Conservation (phyloP, 2,329 filamentous ascomycete genomes). For the Bipolaris cookei region DNA sequence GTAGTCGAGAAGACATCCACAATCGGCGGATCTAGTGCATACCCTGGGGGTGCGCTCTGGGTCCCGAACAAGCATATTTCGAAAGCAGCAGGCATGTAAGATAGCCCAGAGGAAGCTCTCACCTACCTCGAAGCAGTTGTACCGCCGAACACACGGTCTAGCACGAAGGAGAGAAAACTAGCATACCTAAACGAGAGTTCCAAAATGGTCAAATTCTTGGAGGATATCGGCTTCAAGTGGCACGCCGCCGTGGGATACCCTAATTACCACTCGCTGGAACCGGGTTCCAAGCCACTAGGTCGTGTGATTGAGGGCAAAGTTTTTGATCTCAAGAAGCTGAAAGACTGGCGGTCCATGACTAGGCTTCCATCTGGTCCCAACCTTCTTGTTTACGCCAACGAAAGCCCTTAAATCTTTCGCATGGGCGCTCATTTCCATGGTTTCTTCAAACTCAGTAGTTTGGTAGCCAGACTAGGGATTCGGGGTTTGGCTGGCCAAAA, state of each 20-base stretch:
- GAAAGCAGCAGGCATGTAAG: neutral
- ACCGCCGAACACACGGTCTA: neutral
- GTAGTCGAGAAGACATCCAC: neutral
- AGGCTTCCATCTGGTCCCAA: neutral
- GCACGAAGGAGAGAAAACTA: neutral
- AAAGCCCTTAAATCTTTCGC: too few species aligned
- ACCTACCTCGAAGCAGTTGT: neutral
- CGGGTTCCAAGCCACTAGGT: neutral
- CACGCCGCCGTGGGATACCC: neutral
- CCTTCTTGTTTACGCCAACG: too few species aligned
- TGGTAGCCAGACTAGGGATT: neutral
- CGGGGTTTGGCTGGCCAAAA: neutral
- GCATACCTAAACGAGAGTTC: neutral
- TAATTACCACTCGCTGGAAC: neutral
- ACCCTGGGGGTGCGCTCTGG: neutral
- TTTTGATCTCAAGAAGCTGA: neutral
- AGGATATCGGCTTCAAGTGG: neutral
- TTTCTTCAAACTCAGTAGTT: too few species aligned
- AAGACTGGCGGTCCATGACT: neutral
- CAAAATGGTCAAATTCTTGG: neutral
- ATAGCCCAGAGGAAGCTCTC: neutral
- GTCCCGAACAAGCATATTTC: neutral
- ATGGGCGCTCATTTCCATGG: too few species aligned
- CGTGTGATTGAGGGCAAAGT: neutral
- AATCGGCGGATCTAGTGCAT: neutral